Conservation (phyloP, 1,139 yeast genomes). For the Yamadazyma dushanensis region DNA sequence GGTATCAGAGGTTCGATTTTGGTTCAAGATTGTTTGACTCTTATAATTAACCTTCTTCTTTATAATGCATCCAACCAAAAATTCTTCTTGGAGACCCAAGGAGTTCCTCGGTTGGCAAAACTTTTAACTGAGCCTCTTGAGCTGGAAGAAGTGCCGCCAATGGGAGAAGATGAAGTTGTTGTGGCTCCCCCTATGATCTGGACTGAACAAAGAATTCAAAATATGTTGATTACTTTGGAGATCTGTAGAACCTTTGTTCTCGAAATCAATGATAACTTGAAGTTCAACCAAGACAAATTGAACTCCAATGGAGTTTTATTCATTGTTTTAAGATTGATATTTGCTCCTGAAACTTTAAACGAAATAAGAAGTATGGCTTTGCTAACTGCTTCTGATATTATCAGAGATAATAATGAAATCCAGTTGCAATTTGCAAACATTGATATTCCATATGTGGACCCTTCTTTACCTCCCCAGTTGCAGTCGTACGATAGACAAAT, state of each 20-base stretch:
- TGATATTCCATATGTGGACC: constrained; percentile 90
- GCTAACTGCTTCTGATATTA: constrained; percentile 73
- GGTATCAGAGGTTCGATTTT: constrained; percentile 88
- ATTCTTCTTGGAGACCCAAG: constrained; percentile 80
- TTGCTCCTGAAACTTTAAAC: constrained; percentile 62
- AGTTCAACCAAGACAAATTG: constrained; percentile 61
- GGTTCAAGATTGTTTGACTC: constrained; percentile 83
- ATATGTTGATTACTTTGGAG: constrained; percentile 66
- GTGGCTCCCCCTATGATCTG: constrained; percentile 49
- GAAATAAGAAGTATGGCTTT: constrained; percentile 66
- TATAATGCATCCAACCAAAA: constrained; percentile 92
- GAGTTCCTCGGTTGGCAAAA: constrained; percentile 62
- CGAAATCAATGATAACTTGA: constrained; percentile 69
- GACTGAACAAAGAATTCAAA: constrained; percentile 72
- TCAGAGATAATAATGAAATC: constrained; percentile 59
- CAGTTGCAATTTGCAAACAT: constrained; percentile 74
- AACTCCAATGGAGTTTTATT: constrained; percentile 63
- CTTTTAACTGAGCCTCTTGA: constrained; percentile 60
- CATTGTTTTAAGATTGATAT: constrained; percentile 66
- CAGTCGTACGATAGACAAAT: constrained; percentile 35
- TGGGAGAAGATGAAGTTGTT: constrained; percentile 14
- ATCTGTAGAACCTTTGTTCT: constrained; percentile 73
- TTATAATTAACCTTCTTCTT: constrained; percentile 69
- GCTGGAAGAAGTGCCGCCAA: constrained; percentile 24
- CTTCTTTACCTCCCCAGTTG: constrained; percentile 59